phyloP scores from a whole-genome alignment of 441 rosid species.

The Capsella rubella region DNA sequence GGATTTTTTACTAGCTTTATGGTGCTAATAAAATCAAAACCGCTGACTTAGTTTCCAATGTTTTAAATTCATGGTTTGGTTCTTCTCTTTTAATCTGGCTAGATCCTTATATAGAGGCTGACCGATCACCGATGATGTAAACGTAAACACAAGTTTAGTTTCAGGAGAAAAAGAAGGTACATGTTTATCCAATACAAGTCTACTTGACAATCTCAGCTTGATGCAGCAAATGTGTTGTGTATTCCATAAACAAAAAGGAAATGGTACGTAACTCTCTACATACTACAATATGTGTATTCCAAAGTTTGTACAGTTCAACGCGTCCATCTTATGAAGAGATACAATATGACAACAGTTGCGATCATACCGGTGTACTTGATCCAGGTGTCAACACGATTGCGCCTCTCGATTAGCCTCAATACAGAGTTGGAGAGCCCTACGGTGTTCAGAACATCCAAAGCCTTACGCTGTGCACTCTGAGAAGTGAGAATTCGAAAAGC shows the following conservation, averaged over 20 bases:
- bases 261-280: conserved; percentile 15
- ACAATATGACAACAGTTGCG: conserved; percentile 61
- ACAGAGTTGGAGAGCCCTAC: conserved; percentile 93
- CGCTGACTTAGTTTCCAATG: too few relatives aligned
- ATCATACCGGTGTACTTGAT: conserved; percentile 88
- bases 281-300: not conserved
- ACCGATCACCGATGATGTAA: too few relatives aligned
- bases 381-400: conserved; percentile 83
- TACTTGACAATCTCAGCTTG: not conserved
- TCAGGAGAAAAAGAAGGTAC: too few relatives aligned
- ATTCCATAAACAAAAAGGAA: not conserved
- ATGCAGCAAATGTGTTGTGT: not conserved
- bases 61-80: too few relatives aligned
- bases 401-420: conserved; percentile 86
- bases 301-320: conserved; percentile 45
- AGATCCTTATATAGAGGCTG: too few relatives aligned
- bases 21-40: too few relatives aligned
- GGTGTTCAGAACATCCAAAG: conserved; percentile 86
- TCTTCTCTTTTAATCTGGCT: too few relatives aligned
- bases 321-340: conserved; percentile 70
- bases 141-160: too few relatives aligned
- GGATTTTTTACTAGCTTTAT: too few relatives aligned
- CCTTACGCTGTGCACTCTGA: conserved; percentile 92
- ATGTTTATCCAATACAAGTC: too few relatives aligned
- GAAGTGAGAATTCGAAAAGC: not conserved